A percentile compares a stretch with the other conserved stretches of the same genome.
phyloP scores from a whole-genome alignment of 2,329 filamentous ascomycete species.

The Albophoma yamanashiensis region DNA sequence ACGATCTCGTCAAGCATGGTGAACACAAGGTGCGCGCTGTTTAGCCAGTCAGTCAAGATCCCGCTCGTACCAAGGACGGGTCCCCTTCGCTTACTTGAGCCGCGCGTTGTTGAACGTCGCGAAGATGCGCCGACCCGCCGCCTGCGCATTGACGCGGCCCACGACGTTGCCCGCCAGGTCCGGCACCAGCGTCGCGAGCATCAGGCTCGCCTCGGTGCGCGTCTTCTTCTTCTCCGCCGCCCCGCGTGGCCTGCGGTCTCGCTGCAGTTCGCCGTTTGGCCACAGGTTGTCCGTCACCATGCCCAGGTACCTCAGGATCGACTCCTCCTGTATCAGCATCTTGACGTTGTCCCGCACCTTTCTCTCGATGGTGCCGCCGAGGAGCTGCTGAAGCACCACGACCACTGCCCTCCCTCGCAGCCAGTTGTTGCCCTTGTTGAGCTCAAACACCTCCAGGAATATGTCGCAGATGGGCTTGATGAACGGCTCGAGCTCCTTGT shows the following conservation, averaged over 20 bases:
- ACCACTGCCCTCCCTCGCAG: slow-evolving; percentile 90
- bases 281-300: slow-evolving; percentile 70
- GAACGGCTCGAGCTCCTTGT: slow-evolving; percentile 82
- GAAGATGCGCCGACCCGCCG: slow-evolving; percentile 78
- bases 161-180: slow-evolving; percentile 91
- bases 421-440: slow-evolving; percentile 96
- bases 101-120: slow-evolving; percentile 85
- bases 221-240: slow-evolving; percentile 66
- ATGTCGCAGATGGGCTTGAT: slow-evolving; percentile 98
- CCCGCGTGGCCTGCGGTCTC: slow-evolving; percentile 46
- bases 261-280: slow-evolving; percentile 55
- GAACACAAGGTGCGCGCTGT: slow-evolving; percentile 56
- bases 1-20: slow-evolving; percentile 63
- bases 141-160: slow-evolving; percentile 81
- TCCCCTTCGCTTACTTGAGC: slow-evolving; percentile 58
- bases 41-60: slow-evolving; percentile 7
- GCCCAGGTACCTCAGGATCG: slow-evolving; percentile 63
- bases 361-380: slow-evolving; percentile 91
- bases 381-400: slow-evolving; percentile 87
- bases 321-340: slow-evolving; percentile 64
- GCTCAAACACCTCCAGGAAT: slow-evolving; percentile 89
- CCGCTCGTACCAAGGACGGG: neutral
- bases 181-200: slow-evolving; percentile 81
- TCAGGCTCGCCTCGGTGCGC: slow-evolving; percentile 75
- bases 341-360: slow-evolving; percentile 83